phyloP scores from a whole-genome alignment of 2,329 filamentous ascomycete species.

The Aspergillus unguis region DNA sequence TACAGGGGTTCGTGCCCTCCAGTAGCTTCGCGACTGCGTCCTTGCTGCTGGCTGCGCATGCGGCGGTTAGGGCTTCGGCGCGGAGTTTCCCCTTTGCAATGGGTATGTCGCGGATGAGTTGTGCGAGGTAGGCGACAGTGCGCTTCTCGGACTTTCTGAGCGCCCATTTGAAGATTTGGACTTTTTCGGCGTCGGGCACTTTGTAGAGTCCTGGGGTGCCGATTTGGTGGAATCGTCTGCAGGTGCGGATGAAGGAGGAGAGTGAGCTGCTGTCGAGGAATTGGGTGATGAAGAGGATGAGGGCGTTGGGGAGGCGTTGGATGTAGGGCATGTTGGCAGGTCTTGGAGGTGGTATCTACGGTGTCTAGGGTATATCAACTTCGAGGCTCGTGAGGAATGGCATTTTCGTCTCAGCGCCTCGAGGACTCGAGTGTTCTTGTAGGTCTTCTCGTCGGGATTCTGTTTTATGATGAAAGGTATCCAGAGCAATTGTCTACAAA shows the following conservation, averaged over 20 bases:
- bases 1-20: neutral
- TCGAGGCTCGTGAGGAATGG: too few species aligned
- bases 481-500: too few species aligned
- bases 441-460: too few species aligned
- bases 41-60: neutral
- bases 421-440: too few species aligned
- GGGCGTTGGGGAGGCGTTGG: neutral
- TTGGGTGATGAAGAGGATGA: neutral
- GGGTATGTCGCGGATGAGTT: neutral
- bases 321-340: neutral
- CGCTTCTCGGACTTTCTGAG: neutral
- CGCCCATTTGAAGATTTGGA: neutral
- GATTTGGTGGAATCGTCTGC: neutral
- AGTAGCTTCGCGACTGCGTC: neutral
- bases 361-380: too few species aligned
- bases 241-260: neutral
- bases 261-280: neutral
- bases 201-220: neutral
- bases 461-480: too few species aligned
- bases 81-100: neutral
- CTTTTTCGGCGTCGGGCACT: neutral
- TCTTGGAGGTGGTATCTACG: too few species aligned
- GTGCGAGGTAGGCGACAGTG: neutral
- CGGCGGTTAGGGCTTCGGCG: neutral
- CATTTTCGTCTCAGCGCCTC: too few species aligned